A percentile compares a stretch with the other conserved stretches of the same genome.
phyloP scores from a whole-genome alignment of 176 grass and related monocot species.

The Pharus latifolius region DNA sequence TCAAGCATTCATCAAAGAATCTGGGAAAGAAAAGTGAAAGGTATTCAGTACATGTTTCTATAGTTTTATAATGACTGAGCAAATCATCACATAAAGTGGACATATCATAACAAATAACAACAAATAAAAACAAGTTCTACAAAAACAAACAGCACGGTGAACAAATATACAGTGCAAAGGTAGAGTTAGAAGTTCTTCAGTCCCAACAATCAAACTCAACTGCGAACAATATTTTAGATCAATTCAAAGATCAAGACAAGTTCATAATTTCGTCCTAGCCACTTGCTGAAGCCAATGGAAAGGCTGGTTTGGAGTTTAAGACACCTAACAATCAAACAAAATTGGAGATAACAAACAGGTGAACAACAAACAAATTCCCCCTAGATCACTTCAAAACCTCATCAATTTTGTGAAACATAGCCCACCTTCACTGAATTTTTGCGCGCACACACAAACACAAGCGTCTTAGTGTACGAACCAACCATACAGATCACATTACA shows the following conservation, averaged over 20 bases:
- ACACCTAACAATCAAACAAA: neutral
- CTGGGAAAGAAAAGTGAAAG: constrained; percentile 18
- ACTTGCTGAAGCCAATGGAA: neutral
- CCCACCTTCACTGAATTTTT: too few species aligned
- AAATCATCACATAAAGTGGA: neutral
- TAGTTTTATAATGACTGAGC: neutral
- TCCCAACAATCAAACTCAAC: neutral
- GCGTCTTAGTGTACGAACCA: too few species aligned
- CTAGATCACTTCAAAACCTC: neutral
- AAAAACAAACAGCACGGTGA: neutral
- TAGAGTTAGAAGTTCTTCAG: neutral
- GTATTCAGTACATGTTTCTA: constrained; percentile 11
- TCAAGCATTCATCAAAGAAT: constrained; percentile 5
- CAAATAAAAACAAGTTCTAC: neutral
- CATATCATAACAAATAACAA: neutral
- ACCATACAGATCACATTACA: too few species aligned
- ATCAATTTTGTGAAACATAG: too few species aligned
- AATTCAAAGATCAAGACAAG: neutral
- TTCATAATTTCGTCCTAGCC: neutral
- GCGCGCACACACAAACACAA: neutral
- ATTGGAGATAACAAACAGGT: neutral
- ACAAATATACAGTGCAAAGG: neutral
- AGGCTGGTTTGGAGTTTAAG: neutral
- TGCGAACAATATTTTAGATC: neutral
- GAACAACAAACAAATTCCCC: neutral